These are phyloP conservation scores for Botrytis paeoniae DNA, from an alignment of 2,329 filamentous ascomycete species.

Conservation along the genomic window DNA sequence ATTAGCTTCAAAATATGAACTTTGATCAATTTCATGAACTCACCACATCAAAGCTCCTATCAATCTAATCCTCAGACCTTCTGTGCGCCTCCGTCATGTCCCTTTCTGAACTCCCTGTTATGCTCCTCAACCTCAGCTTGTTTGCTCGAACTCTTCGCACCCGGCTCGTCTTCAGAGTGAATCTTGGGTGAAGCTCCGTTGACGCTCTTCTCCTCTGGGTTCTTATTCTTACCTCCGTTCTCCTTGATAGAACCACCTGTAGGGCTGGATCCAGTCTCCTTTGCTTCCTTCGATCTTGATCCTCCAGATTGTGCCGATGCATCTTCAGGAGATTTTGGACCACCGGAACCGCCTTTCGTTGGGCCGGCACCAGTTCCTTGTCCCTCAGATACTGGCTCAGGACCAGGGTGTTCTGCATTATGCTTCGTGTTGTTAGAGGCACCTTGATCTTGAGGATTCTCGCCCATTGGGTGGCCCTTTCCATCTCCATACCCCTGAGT, in stretches of 20 bases:
- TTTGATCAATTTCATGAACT: not conserved
- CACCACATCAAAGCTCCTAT: conserved; percentile 51
- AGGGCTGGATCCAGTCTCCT: conserved; percentile 40
- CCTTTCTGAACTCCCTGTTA: conserved; percentile 55
- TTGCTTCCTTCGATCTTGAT: conserved; percentile 42
- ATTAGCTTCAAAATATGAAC: not conserved
- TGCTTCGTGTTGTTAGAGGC: conserved; percentile 37
- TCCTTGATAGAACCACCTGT: conserved; percentile 31
- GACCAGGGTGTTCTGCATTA: conserved; percentile 45
- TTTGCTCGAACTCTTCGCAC: conserved; percentile 43
- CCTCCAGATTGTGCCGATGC: conserved; percentile 42
- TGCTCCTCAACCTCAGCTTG: conserved; percentile 56
- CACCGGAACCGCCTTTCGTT: conserved; percentile 37
- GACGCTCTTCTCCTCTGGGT: not conserved
- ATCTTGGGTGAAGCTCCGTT: conserved; percentile 25
- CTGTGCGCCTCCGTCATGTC: conserved; percentile 47
- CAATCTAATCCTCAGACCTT: conserved; percentile 50
- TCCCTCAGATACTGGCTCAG: conserved; percentile 42
- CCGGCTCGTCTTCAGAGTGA: conserved; percentile 26
- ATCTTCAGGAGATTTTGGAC: conserved; percentile 33
- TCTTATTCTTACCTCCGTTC: conserved; percentile 30
- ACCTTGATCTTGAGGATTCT: conserved; percentile 41
- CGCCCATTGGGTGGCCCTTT: conserved; percentile 40
- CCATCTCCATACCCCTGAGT: conserved; percentile 44
- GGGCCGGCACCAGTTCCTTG: conserved; percentile 41